phyloP scores from a whole-genome alignment of 129 eudicot species.

The Helianthus annuus region HanXRQr2.0-SUNRISE NC_035442.2:141669517-141670016 shows the following conservation, averaged over 20 bases:
- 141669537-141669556: background rate
- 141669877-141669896: no score
- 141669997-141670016: no score
- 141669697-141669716: conserved; percentile 50
- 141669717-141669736: conserved; percentile 54
- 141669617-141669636: background rate
- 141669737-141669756: conserved; percentile 70
- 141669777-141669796: conserved; percentile 98
- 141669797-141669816: conserved; percentile 94
- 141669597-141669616: background rate
- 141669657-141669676: conserved; percentile 64
- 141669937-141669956: no score
- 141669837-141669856: conserved; percentile 18
- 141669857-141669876: background rate
- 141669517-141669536: no score
- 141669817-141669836: conserved; percentile 60
- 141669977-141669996: no score
- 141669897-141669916: no score
- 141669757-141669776: conserved; percentile 73
- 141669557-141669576: background rate
- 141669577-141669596: conserved; percentile 11
- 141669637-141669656: conserved; percentile 41
- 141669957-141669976: no score
- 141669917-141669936: no score
- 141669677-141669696: conserved; percentile 60